These are phyloP conservation scores for Amylocystis lapponica DNA, from an alignment of 768 basidiomycete genomes.

Conservation along the genomic window DNA sequence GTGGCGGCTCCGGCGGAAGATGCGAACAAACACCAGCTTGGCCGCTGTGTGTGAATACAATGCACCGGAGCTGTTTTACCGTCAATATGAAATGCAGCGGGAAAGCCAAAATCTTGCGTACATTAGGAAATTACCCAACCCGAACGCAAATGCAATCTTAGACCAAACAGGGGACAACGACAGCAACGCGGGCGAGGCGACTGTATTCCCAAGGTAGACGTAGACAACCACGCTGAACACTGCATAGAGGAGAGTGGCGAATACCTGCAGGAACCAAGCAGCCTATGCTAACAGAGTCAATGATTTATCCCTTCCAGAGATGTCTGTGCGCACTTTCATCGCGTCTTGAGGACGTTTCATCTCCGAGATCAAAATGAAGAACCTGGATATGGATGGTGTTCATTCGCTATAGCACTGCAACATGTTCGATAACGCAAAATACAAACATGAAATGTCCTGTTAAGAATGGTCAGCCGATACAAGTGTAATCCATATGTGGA, in stretches of 20 bases:
- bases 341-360: constrained; percentile 47
- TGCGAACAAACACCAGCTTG: constrained; percentile 47
- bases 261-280: constrained; percentile 50
- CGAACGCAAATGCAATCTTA: constrained; percentile 44
- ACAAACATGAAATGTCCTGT: constrained; percentile 48
- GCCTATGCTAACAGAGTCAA: constrained; percentile 26
- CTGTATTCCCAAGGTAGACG: constrained; percentile 41
- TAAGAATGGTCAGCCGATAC: neutral
- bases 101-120: constrained; percentile 14
- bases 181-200: constrained; percentile 40
- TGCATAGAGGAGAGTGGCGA: constrained; percentile 44
- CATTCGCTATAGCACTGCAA: neutral
- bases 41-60: constrained; percentile 48
- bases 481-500: neutral
- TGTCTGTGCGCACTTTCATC: constrained; percentile 38
- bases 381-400: constrained; percentile 27
- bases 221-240: constrained; percentile 39
- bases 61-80: constrained; percentile 32
- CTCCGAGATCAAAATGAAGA: constrained; percentile 55
- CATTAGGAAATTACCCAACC: constrained; percentile 48
- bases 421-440: constrained; percentile 14
- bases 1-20: constrained; percentile 43
- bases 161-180: constrained; percentile 45
- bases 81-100: neutral
- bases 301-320: neutral